Evolutionary conservation across 179 eudicot species (phyloP), one percentile per base, ranked within the genome.

Genomic region (Corrigiola litoralis): DNA sequence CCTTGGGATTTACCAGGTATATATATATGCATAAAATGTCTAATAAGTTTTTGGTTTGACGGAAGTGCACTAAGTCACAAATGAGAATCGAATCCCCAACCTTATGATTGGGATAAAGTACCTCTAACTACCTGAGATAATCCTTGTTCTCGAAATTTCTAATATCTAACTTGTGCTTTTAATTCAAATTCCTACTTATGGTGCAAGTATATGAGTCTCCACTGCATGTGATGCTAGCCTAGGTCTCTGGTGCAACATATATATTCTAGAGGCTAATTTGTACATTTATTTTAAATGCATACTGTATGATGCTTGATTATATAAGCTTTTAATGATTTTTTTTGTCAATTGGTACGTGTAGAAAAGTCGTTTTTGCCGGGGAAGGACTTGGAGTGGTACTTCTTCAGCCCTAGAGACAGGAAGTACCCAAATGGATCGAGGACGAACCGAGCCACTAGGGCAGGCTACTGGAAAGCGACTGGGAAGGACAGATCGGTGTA

Each of bases 401-500:
- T 75, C 68, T 75, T 75, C 33, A 75, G 79, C 31, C 82, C 82
- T 4, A 68, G 82, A 53, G 85, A 81, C 44, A 57, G 83, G 73
- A 81, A 81, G 55, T 81, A 81, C 58, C 85, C 85, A 0, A 81
- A 81, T 29, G 83, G 85, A 23, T 81, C 85, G 17, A 67, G 85
- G 59, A 78, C 85, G 0, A 81, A 81, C 44, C 80, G 85, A 56
- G 85, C 85, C 18, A 79, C 85, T 32, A 59, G 69, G 25, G 74
- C 66, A 4, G 79, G 79, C 2, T 75, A 75, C 5, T 75, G 79
- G 79, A 75, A 81, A 66, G 85, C 85, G 1, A 81, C 85, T 1
- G 85, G 85, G 16, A 79, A 78, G 18, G 85, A 81, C 34, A 52
- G 82, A 65, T 28, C 74, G 17, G 81, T 81, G 18, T 72, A 73